phyloP scores from a whole-genome alignment of 2,329 filamentous ascomycete genomes.

The Cytospora piceae region DNA sequence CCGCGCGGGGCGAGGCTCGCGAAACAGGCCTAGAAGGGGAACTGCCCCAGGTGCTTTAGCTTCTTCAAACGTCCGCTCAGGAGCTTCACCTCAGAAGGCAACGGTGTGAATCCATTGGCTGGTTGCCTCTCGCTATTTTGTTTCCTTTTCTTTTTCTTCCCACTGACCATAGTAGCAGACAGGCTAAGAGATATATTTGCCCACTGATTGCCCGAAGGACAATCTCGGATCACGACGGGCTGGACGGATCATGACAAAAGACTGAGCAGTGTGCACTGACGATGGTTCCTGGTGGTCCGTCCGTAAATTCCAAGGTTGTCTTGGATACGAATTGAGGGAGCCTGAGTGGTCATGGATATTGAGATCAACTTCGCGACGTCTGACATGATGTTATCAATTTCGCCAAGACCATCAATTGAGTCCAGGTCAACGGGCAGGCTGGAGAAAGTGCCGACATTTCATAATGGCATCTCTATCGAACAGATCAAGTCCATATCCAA shows the following conservation, averaged over 20 bases:
- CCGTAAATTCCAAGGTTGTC: slow-evolving; percentile 1
- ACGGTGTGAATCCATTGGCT: not conserved
- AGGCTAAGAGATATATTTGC: not conserved
- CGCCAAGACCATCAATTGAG: slow-evolving; percentile 15
- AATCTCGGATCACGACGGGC: not conserved
- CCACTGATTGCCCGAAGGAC: not conserved
- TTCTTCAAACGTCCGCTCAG: not conserved
- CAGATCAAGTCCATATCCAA: slow-evolving; percentile 2
- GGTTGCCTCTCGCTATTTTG: not conserved
- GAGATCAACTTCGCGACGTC: slow-evolving; percentile 18
- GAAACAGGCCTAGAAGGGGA: not conserved
- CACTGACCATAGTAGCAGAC: too few relatives aligned
- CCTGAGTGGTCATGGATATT: slow-evolving; percentile 9
- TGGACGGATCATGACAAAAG: not conserved
- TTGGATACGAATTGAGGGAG: slow-evolving; percentile 9
- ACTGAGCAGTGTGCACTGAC: not conserved
- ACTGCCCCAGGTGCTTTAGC: not conserved
- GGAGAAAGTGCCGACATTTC: slow-evolving; percentile 9
- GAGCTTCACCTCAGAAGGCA: not conserved
- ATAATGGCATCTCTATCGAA: slow-evolving; percentile 10
- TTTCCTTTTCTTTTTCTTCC: not conserved
- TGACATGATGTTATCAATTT: slow-evolving; percentile 2
- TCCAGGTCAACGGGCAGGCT: slow-evolving; percentile 8
- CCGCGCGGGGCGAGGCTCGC: not conserved
- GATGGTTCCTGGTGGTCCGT: not conserved